phyloP scores from a whole-genome alignment of 179 eudicot genomes.

The Carnegiea gigantea region DNA sequence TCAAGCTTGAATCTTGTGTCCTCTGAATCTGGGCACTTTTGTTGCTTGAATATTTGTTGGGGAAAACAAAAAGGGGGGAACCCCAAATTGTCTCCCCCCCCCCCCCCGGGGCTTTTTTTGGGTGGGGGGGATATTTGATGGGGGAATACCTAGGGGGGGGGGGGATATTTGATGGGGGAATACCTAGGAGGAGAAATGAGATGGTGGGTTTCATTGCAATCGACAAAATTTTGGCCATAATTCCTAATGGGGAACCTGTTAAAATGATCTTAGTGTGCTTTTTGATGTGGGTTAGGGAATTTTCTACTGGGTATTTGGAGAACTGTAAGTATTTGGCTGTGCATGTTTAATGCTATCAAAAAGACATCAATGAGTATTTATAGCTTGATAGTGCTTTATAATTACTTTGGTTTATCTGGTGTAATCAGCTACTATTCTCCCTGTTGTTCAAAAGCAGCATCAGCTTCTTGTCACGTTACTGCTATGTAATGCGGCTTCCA shows the following conservation, averaged over 20 bases:
- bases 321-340: neutral
- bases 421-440: slow-evolving; percentile 67
- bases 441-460: slow-evolving; percentile 93
- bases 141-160: neutral
- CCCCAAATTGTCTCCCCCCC: neutral
- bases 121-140: neutral
- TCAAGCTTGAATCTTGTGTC: neutral
- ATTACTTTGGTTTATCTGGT: slow-evolving; percentile 19
- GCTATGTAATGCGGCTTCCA: slow-evolving; percentile 85
- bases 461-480: slow-evolving; percentile 94
- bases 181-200: neutral
- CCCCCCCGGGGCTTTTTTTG: neutral
- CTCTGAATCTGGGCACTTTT: neutral
- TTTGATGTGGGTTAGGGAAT: neutral
- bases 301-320: neutral
- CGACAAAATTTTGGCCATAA: neutral
- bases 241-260: neutral
- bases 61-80: neutral
- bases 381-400: neutral
- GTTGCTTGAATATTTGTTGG: neutral
- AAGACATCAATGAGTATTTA: neutral
- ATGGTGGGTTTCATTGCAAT: slow-evolving; percentile 10
- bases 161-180: neutral
- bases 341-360: neutral
- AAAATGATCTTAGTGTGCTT: neutral